phyloP scores from a whole-genome alignment of 2,329 filamentous ascomycete genomes.

The Triangularia setosa region DNA sequence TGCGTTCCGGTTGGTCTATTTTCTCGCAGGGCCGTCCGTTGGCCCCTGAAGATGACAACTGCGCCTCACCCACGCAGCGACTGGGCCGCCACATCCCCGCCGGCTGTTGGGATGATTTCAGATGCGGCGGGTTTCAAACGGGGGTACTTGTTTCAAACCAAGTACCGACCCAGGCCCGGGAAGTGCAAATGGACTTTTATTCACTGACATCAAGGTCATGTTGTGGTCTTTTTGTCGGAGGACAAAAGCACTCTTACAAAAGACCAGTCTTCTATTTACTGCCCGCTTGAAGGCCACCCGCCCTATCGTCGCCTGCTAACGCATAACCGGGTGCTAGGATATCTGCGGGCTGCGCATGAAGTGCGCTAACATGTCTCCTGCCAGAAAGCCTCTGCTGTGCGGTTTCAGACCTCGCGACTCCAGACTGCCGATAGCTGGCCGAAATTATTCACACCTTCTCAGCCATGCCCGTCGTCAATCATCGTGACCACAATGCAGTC shows the following conservation, averaged over 20 bases:
- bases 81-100: background rate
- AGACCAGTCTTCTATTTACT: background rate
- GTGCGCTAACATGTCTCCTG: background rate
- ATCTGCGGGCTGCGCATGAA: background rate
- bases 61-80: background rate
- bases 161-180: background rate
- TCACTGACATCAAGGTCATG: background rate
- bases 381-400: background rate
- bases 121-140: constrained; percentile 1
- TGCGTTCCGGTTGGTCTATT: background rate
- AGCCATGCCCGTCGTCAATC: background rate
- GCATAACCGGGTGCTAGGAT: background rate
- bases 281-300: constrained; percentile 1
- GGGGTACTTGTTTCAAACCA: constrained; percentile 1
- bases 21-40: background rate
- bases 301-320: background rate
- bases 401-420: constrained; percentile 9
- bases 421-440: constrained; percentile 3
- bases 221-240: background rate
- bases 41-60: background rate
- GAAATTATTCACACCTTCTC: background rate
- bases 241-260: background rate
- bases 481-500: background rate
- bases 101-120: background rate
- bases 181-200: background rate